phyloP scores from a whole-genome alignment of 2,329 filamentous ascomycete species.

The Monilinia laxa region DNA sequence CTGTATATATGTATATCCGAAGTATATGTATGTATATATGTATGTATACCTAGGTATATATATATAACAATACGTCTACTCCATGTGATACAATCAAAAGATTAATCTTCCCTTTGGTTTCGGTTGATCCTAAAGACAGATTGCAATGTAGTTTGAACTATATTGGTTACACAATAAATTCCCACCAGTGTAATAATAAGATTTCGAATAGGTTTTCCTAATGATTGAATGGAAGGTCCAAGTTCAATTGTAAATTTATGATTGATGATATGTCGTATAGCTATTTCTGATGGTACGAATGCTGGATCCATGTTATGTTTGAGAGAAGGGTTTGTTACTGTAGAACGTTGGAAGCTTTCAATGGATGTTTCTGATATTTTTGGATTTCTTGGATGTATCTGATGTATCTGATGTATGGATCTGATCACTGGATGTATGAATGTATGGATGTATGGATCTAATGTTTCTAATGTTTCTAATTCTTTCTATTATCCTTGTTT shows the following conservation, averaged over 20 bases:
- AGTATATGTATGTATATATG: no score
- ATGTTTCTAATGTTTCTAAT: no score
- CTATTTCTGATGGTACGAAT: constrained; percentile 45
- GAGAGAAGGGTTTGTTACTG: no score
- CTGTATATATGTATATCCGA: no score
- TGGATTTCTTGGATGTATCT: background rate
- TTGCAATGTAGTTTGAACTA: constrained; percentile 41
- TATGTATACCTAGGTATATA: no score
- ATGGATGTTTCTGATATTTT: no score
- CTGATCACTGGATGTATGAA: no score
- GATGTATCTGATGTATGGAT: background rate
- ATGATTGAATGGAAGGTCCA: constrained; percentile 48
- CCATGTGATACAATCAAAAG: background rate
- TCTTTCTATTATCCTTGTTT: constrained; percentile 7
- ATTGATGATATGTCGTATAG: constrained; percentile 48
- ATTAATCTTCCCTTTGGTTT: constrained; percentile 6
- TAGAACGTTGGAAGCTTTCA: no score
- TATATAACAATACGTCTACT: no score
- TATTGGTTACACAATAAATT: constrained; percentile 41
- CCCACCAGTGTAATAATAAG: constrained; percentile 50
- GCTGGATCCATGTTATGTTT: constrained; percentile 37
- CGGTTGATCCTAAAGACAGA: constrained; percentile 35
- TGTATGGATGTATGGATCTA: no score
- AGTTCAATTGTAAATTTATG: constrained; percentile 54
- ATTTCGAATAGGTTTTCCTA: constrained; percentile 52